Base-by-base conservation (phyloP, 2,329 filamentous ascomycete genomes). In the Macrophomina tecta region DNA sequence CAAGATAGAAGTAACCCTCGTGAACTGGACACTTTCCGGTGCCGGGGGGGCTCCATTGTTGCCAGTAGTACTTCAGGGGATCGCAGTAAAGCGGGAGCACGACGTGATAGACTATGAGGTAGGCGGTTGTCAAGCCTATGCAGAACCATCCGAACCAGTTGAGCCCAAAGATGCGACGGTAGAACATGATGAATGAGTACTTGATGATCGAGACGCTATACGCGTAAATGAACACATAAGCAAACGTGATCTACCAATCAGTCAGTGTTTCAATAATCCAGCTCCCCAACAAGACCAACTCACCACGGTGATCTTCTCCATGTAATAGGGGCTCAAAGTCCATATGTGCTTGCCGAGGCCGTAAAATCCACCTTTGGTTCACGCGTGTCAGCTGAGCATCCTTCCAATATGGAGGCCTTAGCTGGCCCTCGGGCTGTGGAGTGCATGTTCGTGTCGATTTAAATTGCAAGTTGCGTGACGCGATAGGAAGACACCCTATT, bases 191-290 rank as follows among this genome's bases (percentile, higher is more conserved):
- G n/a, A 74, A 73, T 0, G 72, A 73, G 55, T 70, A 71, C 48
- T 74, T 74, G 65, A 74, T 74, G 6, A 73, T 66, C 46, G 69
- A 73, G 0, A 74, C 69, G 46, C 72, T 73, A 71, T 72, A 74
- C 2, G 71, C 69, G 49, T 74, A 73, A 48, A 74, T 72, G 66
- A 70, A 73, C 4, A 73, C 71, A 45, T 73, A 74, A 2, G 68
- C 70, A 18, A 73, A 74, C 0, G 72, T 73, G 34, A 73, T 74
- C 72, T 74, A n/a, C 8, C 36, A 38, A 16, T 14, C 12, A 45
- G 11, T 45, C 12, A 45, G 11, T n/a, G 16, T 5, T 14, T 45
- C 8, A 9, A 45, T 12, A 9, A 18, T 58, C 64, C 28, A 42
- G 8, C 12, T 6, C n/a, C 8, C 6, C 30, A 30, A 16, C 2